Percentiles rank a stretch among this genome's conserved stretches.
Evolutionary conservation across 306 rosid genomes (phyloP).

Genomic region (Lablab purpureus): DNA sequence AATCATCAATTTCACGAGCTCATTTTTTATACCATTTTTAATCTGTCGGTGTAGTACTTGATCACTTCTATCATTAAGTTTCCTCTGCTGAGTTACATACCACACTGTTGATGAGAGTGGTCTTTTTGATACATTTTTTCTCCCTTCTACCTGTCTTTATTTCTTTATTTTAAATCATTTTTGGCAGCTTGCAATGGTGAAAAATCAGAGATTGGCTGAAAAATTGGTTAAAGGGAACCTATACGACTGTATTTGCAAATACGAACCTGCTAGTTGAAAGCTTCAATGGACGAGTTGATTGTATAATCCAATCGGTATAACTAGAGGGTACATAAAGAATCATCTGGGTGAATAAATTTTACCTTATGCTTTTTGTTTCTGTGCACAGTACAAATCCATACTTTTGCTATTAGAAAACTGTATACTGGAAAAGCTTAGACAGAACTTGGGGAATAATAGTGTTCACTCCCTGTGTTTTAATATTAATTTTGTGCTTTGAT

Average conservation of each 20-base stretch:
- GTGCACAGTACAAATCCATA: not conserved
- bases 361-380: not conserved
- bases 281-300: conserved; percentile 19
- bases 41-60: not conserved
- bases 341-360: not conserved
- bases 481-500: not conserved
- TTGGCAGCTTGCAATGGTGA: conserved; percentile 99
- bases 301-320: not conserved
- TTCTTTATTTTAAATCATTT: not conserved
- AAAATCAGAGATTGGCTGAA: conserved; percentile 96
- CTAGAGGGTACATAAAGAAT: conserved; percentile 7
- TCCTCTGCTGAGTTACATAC: not conserved
- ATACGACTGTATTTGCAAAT: conserved; percentile 87
- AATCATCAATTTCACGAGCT: not conserved
- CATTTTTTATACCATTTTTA: not conserved
- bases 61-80: not conserved
- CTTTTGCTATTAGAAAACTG: not conserved
- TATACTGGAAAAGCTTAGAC: not conserved
- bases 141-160: not conserved
- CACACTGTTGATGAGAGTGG: conserved; percentile 3
- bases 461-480: not conserved
- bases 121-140: conserved; percentile 13
- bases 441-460: not conserved
- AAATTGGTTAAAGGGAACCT: conserved; percentile 85
- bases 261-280: conserved; percentile 71